Conservation (phyloP, 2,329 filamentous ascomycete species). For the Dactylellina cionopaga region DNA sequence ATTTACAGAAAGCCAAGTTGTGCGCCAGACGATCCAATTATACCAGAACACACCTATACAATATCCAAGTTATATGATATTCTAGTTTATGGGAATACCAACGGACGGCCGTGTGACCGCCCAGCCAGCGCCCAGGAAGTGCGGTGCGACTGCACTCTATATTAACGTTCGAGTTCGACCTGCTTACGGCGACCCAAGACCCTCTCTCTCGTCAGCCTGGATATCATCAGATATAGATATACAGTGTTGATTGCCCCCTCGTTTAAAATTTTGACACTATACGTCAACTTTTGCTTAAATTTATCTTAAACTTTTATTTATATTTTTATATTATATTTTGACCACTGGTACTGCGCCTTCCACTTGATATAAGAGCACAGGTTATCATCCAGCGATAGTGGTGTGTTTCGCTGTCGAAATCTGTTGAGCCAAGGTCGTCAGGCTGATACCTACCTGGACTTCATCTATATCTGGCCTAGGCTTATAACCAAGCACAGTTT, state of each 20-base stretch:
- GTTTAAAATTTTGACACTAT: no score
- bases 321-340: no score
- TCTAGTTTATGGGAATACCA: neutral
- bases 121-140: slow-evolving; percentile 40
- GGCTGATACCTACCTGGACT: slow-evolving; percentile 18
- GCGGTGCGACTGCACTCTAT: slow-evolving; percentile 43
- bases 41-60: slow-evolving; percentile 15
- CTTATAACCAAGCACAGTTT: slow-evolving; percentile 6
- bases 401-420: slow-evolving; percentile 23
- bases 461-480: slow-evolving; percentile 29
- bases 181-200: neutral
- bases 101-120: slow-evolving; percentile 22
- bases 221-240: neutral
- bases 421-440: slow-evolving; percentile 19
- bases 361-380: slow-evolving; percentile 8
- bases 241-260: no score
- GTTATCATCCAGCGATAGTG: slow-evolving; percentile 39
- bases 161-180: slow-evolving; percentile 32
- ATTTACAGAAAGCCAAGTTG: slow-evolving; percentile 17
- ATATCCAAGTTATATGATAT: neutral
- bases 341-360: neutral
- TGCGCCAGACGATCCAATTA: slow-evolving; percentile 37
- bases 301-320: no score
- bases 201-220: slow-evolving; percentile 21
- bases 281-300: no score